Percentiles rank a stretch among this genome's conserved stretches.
phyloP scores from a whole-genome alignment of 2,329 filamentous ascomycete species.

The Verticillium zaregamsianum region DNA sequence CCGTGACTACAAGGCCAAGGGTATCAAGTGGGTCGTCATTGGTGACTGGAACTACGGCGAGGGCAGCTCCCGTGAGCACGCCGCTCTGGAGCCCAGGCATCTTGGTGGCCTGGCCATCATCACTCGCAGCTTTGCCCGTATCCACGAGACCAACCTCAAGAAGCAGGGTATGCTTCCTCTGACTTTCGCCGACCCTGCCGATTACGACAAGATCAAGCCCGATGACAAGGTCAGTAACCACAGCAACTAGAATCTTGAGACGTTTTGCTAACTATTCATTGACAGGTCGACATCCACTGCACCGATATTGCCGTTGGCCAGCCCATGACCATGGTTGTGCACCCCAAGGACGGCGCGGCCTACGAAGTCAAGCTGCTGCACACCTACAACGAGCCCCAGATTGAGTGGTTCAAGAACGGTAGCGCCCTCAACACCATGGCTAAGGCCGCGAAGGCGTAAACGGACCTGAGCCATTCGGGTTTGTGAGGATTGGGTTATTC shows the following conservation, averaged over 20 bases:
- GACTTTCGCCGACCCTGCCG: slow-evolving; percentile 88
- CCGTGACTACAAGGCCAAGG: slow-evolving; percentile 97
- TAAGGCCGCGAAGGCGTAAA: slow-evolving; percentile 45
- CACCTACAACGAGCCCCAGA: slow-evolving; percentile 97
- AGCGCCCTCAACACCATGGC: slow-evolving; percentile 98
- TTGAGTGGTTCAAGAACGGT: slow-evolving; percentile 99
- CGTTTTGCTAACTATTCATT: background rate
- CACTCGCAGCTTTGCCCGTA: slow-evolving; percentile 92
- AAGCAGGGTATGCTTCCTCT: slow-evolving; percentile 99
- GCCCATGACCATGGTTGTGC: slow-evolving; percentile 86
- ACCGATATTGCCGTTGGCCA: slow-evolving; percentile 89
- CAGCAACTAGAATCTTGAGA: background rate
- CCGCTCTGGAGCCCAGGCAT: slow-evolving; percentile 94
- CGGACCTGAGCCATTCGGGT: slow-evolving; percentile 15
- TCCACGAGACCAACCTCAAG: slow-evolving; percentile 99
- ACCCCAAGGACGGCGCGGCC: slow-evolving; percentile 75
- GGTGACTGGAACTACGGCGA: slow-evolving; percentile 99
- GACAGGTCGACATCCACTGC: slow-evolving; percentile 72
- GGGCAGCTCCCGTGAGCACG: slow-evolving; percentile 95
- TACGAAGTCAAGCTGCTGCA: slow-evolving; percentile 85
- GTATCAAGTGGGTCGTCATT: slow-evolving; percentile 93
- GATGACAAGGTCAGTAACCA: slow-evolving; percentile 66
- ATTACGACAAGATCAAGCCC: slow-evolving; percentile 95
- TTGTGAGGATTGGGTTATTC: background rate
- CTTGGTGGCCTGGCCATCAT: slow-evolving; percentile 97